These are phyloP conservation scores for Alternaria dauci DNA, from an alignment of 2,329 filamentous ascomycete species.

Conservation along the genomic window DNA sequence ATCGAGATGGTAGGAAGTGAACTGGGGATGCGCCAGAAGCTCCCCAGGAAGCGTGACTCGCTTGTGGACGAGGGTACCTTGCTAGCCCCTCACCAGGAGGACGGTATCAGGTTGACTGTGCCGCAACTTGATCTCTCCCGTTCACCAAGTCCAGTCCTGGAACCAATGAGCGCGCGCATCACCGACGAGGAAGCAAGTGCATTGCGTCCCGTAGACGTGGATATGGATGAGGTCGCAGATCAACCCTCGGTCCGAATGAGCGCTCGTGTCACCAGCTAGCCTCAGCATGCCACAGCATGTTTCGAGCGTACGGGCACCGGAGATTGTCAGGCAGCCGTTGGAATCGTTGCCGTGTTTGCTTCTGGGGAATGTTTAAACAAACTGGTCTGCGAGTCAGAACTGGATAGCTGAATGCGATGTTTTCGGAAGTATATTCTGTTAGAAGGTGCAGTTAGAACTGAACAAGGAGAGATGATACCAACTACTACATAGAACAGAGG, in stretches of 20 bases:
- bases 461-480: neutral
- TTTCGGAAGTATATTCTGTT: neutral
- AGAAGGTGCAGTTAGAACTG: neutral
- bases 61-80: constrained; percentile 39
- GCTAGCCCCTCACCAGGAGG: constrained; percentile 29
- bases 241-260: constrained; percentile 44
- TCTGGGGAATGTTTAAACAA: neutral
- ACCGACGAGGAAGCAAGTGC: constrained; percentile 33
- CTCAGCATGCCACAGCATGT: neutral
- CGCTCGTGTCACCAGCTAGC: constrained; percentile 36
- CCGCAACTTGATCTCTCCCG: constrained; percentile 43
- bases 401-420: neutral
- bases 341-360: neutral
- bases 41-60: constrained; percentile 51
- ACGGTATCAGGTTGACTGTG: constrained; percentile 39
- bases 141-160: constrained; percentile 44
- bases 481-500: neutral
- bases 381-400: constrained; percentile 2
- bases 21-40: constrained; percentile 56
- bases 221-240: constrained; percentile 41
- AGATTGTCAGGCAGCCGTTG: constrained; percentile 4
- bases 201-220: constrained; percentile 31
- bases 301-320: neutral
- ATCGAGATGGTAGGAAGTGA: constrained; percentile 58
- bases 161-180: constrained; percentile 48